A percentile compares a stretch with the other conserved stretches of the same genome.
phyloP scores from a whole-genome alignment of 768 basidiomycete species.

The Russula compacta region DNA sequence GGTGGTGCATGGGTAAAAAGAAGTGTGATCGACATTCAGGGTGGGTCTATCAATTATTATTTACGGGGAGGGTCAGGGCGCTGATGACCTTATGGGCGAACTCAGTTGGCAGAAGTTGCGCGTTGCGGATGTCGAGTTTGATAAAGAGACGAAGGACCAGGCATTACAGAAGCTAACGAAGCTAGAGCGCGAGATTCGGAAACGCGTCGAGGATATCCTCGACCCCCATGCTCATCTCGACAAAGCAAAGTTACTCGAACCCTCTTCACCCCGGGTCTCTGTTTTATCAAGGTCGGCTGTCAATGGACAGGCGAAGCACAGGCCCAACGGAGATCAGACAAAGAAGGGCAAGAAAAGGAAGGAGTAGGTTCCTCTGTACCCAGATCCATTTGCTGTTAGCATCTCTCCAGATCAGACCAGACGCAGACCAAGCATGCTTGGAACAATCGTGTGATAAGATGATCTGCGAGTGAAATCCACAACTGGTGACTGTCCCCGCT shows the following conservation, averaged over 20 bases:
- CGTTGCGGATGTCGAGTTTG: slow-evolving; percentile 58
- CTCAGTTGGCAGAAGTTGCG: slow-evolving; percentile 75
- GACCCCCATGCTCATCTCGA: slow-evolving; percentile 21
- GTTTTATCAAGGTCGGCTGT: slow-evolving; percentile 19
- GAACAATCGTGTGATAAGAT: background rate
- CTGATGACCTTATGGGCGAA: slow-evolving; percentile 9
- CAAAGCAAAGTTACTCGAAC: slow-evolving; percentile 2
- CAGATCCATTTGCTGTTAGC: background rate
- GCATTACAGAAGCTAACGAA: slow-evolving; percentile 57
- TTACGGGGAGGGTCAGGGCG: background rate
- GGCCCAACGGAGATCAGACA: slow-evolving; percentile 15
- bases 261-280: slow-evolving; percentile 19
- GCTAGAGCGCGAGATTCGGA: slow-evolving; percentile 70
- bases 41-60: slow-evolving; percentile 30
- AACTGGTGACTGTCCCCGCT: slow-evolving; percentile 18
- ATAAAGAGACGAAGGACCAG: slow-evolving; percentile 67
- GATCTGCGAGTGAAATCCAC: slow-evolving; percentile 23
- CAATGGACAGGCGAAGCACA: slow-evolving; percentile 26
- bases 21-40: slow-evolving; percentile 74
- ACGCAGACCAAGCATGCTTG: background rate
- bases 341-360: slow-evolving; percentile 22
- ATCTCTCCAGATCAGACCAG: background rate
- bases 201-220: slow-evolving; percentile 64
- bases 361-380: slow-evolving; percentile 4
- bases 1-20: slow-evolving; percentile 74